Conservation (phyloP, 768 basidiomycete species). For the Phanerochaete sordida region DNA sequence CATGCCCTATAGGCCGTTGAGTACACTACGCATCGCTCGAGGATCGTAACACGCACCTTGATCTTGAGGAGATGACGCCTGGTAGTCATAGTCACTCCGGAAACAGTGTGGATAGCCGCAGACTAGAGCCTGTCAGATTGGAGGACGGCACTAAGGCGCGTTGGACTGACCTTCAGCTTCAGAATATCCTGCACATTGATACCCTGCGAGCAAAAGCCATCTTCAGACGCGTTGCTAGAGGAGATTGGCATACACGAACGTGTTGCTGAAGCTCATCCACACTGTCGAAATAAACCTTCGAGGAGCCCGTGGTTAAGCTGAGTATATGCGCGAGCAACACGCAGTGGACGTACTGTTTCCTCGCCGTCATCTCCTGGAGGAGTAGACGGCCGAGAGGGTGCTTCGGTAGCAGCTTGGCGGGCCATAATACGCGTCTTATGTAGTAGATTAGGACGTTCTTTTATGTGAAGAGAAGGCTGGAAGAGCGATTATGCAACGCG, state of each 20-base stretch:
- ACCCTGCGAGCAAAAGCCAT: constrained; percentile 46
- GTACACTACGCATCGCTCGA: neutral
- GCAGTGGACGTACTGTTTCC: constrained; percentile 34
- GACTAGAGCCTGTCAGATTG: constrained; percentile 37
- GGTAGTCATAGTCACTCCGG: constrained; percentile 89
- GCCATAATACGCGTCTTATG: constrained; percentile 14
- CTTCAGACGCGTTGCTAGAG: neutral
- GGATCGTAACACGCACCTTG: constrained; percentile 53
- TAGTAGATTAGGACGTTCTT: too few species aligned
- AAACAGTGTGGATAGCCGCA: constrained; percentile 80
- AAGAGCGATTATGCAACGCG: neutral
- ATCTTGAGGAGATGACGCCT: constrained; percentile 88
- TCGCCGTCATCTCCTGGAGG: constrained; percentile 36
- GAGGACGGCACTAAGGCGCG: neutral
- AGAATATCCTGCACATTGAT: constrained; percentile 94
- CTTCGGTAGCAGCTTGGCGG: constrained; percentile 47
- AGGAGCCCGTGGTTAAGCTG: neutral
- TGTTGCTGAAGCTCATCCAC: constrained; percentile 87
- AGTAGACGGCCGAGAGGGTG: constrained; percentile 47
- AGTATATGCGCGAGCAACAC: constrained; percentile 1
- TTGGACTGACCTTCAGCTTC: constrained; percentile 71
- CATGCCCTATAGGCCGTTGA: constrained; percentile 62
- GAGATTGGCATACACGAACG: constrained; percentile 32
- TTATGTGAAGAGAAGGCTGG: neutral
- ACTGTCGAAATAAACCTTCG: constrained; percentile 57